A percentile compares a stretch with the other conserved stretches of the same genome.
phyloP scores from a whole-genome alignment of 2,329 filamentous ascomycete species.

The Diaporthe sp. region DNA sequence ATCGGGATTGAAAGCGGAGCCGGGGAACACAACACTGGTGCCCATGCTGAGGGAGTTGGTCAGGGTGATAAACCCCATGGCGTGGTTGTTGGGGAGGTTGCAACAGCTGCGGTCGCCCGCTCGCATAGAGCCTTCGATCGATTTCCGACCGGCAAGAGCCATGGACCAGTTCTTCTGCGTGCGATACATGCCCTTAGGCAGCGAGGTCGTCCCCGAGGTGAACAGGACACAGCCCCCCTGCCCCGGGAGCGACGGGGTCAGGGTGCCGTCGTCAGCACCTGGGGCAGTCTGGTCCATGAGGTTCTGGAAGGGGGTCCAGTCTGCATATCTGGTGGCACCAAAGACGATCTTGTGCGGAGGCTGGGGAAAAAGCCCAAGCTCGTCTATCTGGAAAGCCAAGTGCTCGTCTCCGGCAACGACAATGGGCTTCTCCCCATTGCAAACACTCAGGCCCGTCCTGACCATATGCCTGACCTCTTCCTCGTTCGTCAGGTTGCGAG shows the following conservation, averaged over 20 bases:
- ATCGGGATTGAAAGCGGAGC: constrained; percentile 12
- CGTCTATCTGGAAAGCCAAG: constrained; percentile 30
- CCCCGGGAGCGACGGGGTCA: constrained; percentile 6
- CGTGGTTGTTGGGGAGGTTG: constrained; percentile 34
- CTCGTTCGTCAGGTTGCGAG: constrained; percentile 32
- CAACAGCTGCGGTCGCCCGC: background rate
- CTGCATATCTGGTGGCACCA: constrained; percentile 12
- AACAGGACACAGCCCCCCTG: constrained; percentile 12
- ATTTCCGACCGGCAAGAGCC: background rate
- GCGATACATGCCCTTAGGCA: constrained; percentile 34
- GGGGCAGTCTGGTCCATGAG: constrained; percentile 10
- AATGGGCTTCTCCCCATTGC: constrained; percentile 15
- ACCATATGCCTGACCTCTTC: constrained; percentile 36
- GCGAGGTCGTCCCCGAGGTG: constrained; percentile 32
- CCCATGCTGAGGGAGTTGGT: background rate
- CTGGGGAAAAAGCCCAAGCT: background rate
- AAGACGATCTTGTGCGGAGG: constrained; percentile 16
- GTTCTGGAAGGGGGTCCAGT: constrained; percentile 22
- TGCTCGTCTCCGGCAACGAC: constrained; percentile 22
- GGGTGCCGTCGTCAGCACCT: background rate
- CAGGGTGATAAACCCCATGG: constrained; percentile 28
- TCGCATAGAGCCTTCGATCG: background rate
- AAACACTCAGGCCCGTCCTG: constrained; percentile 12
- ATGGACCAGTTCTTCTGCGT: background rate
- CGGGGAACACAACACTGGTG: background rate